Conservation (phyloP, 305 asterid species). For the Fraxinus angustifolia region DNA sequence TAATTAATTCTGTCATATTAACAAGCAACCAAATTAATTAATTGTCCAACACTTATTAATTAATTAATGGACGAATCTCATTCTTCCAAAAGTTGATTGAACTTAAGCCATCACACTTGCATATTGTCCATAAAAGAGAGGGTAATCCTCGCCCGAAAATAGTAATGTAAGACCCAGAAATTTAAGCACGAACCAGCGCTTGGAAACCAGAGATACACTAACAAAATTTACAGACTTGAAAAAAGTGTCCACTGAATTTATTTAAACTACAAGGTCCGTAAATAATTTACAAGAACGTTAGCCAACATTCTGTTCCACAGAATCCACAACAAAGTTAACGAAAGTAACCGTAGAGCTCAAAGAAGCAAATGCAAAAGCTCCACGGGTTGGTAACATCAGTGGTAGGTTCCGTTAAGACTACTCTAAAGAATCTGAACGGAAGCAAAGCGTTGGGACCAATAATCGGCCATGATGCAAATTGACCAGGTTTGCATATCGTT, state of each 20-base stretch:
- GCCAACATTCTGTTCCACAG: neutral
- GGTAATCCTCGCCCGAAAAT: neutral
- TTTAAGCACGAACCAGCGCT: neutral
- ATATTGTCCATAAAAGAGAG: neutral
- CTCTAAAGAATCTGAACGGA: constrained; percentile 77
- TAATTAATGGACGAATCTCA: too few species aligned
- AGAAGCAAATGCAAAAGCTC: constrained; percentile 86
- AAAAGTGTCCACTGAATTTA: neutral
- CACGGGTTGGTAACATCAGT: constrained; percentile 66
- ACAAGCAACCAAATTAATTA: too few species aligned
- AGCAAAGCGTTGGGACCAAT: constrained; percentile 72
- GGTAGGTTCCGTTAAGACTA: constrained; percentile 57
- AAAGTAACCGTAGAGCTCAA: constrained; percentile 91
- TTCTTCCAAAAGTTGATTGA: too few species aligned
- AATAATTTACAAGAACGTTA: neutral
- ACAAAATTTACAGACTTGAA: neutral
- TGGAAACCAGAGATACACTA: neutral
- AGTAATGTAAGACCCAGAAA: neutral
- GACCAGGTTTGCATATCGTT: constrained; percentile 76
- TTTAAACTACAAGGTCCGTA: neutral
- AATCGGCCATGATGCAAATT: constrained; percentile 87
- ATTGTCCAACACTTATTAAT: too few species aligned
- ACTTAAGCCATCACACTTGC: too few species aligned
- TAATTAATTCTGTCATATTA: too few species aligned
- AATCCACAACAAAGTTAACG: constrained; percentile 27